Evolutionary conservation across 805 yeast species (phyloP), one percentile per base, ranked within the genome.

Genomic region (Candida suzukii): DNA sequence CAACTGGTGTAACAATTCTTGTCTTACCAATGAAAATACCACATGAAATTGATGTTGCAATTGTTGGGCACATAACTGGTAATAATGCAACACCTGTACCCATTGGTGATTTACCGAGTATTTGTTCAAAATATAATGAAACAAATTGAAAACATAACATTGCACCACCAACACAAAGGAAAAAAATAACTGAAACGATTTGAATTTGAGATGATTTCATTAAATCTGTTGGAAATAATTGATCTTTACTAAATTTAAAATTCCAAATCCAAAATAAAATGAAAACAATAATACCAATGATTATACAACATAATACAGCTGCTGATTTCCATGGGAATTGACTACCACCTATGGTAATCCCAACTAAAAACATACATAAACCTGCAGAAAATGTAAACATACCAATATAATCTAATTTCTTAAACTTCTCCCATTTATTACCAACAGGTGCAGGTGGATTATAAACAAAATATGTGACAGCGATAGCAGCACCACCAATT

Each of bases 331-430:
- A 79, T 4, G 76, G 60, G 47, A 57, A 69, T 27, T 70, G 63
- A 31, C 60, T 56, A 3, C 80, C 82, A 14, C 84, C 83, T 49
- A 78, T 71, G 0, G 80, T 69, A 29, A 79, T 53, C 0, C 70
- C 84, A 29, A 79, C 56, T 41, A 79, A 57, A 1, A 74, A 43
- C 34, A 78, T 51, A 6, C 75, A 73, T 35, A 70, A 49, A 1
- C 75, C 73, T 3, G 61, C 50, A 4, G 71, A 54, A 25, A 74
- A 47, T 10, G 75, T 46, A 18, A 64, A 48, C 2, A 73, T 68
- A 1, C 83, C 83, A 6, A 69, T 12, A 49, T 64, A 74, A 56
- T 79, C 84, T 36, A 79, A 60, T 16, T 56, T 56, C 14, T 49
- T 43, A 14, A 76, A 43, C 45, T 73, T 74, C 20, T 61, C 57